Percentiles rank a stretch among this genome's conserved stretches.
Evolutionary conservation across 192 early-diverging fungal genomes (phyloP).

Genomic region (Coemansia javaensis): DNA sequence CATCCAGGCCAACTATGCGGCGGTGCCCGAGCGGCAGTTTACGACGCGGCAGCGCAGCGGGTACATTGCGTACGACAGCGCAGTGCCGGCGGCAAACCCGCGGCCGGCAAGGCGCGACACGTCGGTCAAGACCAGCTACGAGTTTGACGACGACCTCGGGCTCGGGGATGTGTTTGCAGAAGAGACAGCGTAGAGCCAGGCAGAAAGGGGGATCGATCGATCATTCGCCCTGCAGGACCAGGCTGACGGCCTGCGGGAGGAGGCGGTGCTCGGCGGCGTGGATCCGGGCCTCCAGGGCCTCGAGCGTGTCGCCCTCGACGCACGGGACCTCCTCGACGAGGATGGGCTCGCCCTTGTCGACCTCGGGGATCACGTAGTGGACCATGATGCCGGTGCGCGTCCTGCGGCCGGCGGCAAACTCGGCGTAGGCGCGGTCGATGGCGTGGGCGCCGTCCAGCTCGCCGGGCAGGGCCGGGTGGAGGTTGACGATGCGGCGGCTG

Average conservation of each 20-base stretch:
- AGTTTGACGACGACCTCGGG: slow-evolving; percentile 31
- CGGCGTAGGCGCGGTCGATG: slow-evolving; percentile 91
- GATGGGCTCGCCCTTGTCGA: slow-evolving; percentile 92
- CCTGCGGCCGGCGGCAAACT: slow-evolving; percentile 71
- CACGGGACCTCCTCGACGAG: slow-evolving; percentile 75
- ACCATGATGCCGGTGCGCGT: slow-evolving; percentile 81
- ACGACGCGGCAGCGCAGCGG: slow-evolving; percentile 51
- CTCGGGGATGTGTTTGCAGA: slow-evolving; percentile 11
- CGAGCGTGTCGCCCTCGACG: slow-evolving; percentile 67
- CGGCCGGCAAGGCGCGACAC: slow-evolving; percentile 13
- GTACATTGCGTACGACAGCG: slow-evolving; percentile 58
- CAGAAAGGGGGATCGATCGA: no score
- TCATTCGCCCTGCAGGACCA: slow-evolving; percentile 13
- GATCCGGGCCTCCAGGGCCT: slow-evolving; percentile 81
- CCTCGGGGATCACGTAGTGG: slow-evolving; percentile 92
- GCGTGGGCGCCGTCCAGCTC: slow-evolving; percentile 96
- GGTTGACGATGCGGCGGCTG: slow-evolving; percentile 75
- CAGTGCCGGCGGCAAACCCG: slow-evolving; percentile 5
- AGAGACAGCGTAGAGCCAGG: background rate
- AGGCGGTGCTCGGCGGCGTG: slow-evolving; percentile 85
- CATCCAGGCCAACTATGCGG: slow-evolving; percentile 75
- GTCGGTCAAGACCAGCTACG: slow-evolving; percentile 26
- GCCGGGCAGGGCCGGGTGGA: slow-evolving; percentile 95
- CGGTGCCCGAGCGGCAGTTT: slow-evolving; percentile 55
- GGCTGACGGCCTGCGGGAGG: slow-evolving; percentile 70